Evolutionary conservation across 1,284 basidiomycete species (phyloP), one percentile per base, ranked within the genome.

Genomic region (Anthracocystis setariae): DNA sequence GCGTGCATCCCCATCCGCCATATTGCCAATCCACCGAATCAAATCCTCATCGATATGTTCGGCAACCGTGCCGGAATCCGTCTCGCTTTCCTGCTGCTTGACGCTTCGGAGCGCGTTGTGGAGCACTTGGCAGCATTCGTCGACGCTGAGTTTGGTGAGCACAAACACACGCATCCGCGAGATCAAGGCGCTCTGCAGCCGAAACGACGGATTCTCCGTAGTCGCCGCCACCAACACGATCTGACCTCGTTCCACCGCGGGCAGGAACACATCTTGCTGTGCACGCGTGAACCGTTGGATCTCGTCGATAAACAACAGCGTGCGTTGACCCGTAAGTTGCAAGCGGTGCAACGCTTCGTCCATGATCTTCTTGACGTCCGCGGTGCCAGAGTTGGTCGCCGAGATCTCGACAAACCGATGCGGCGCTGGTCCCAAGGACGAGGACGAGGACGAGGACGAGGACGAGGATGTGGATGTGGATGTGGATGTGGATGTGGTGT

Each of bases 181-280:
- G 37, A 93, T 84, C 35, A 94, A 85, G 4, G 92, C 80, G 40
- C 91, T 33, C 88, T 88, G 48, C 88, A 80, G 44, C 3, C 77
- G 92, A 85, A 94, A 95, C 1, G 91, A 92, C 0, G 93, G 93
- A 77, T 95, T 95, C 82, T 95, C 93, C 0, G 93, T 95, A 3
- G 93, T 95, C 1, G 93, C 92, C 17, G 92, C 92, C 64, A 95
- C 88, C 33, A 94, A 85, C 86, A 78, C 66, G 27, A 72, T 55
- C 54, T 71, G 58, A 5, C 80, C 66, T 46, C 57, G 59, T 20
- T 65, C 67, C n/a, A 69, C 63, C 21, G 64, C 55, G 32, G 77
- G 56, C 55, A 62, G 46, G 21, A 75, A 74, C 5, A 54, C 54
- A 56, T 90, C 91, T 84, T 92, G 93, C 79, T 93, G 92, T 3